Conservation (phyloP, 805 yeast genomes). For the Wickerhamiella siamensis region DNA sequence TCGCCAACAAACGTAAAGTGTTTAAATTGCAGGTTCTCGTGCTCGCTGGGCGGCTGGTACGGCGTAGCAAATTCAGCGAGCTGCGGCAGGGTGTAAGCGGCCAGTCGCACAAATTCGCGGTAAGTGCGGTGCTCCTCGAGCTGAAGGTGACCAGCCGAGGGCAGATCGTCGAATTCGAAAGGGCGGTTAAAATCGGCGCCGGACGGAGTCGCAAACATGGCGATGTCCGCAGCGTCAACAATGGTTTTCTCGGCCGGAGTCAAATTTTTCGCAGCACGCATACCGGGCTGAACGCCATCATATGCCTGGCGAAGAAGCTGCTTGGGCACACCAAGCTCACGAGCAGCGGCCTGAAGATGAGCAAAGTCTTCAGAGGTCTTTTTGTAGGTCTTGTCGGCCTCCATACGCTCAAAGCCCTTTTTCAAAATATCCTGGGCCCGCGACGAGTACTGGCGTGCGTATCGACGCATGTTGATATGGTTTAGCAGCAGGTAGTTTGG, state of each 20-base stretch:
- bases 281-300: conserved; percentile 15
- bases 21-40: conserved; percentile 36
- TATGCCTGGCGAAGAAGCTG: conserved; percentile 17
- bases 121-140: conserved; percentile 58
- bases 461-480: background rate
- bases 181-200: conserved; percentile 16
- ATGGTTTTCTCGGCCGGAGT: conserved; percentile 5
- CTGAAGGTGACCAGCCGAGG: conserved; percentile 56
- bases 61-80: conserved; percentile 60
- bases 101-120: conserved; percentile 63
- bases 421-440: conserved; percentile 20
- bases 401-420: conserved; percentile 23
- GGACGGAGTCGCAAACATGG: conserved; percentile 18
- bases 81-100: conserved; percentile 86
- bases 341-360: conserved; percentile 21
- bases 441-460: background rate
- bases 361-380: conserved; percentile 19
- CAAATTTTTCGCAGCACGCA: conserved; percentile 5
- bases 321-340: conserved; percentile 21
- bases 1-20: conserved; percentile 68
- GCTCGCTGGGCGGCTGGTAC: conserved; percentile 35
- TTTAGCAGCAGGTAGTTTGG: background rate
- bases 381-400: conserved; percentile 14
- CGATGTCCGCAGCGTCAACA: conserved; percentile 15
- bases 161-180: conserved; percentile 49